Percentiles rank a stretch among this genome's conserved stretches.
These are phyloP conservation scores for Prototheca wickerhamii DNA, from an alignment of 163 green algal genomes.

Conservation along the genomic window DNA sequence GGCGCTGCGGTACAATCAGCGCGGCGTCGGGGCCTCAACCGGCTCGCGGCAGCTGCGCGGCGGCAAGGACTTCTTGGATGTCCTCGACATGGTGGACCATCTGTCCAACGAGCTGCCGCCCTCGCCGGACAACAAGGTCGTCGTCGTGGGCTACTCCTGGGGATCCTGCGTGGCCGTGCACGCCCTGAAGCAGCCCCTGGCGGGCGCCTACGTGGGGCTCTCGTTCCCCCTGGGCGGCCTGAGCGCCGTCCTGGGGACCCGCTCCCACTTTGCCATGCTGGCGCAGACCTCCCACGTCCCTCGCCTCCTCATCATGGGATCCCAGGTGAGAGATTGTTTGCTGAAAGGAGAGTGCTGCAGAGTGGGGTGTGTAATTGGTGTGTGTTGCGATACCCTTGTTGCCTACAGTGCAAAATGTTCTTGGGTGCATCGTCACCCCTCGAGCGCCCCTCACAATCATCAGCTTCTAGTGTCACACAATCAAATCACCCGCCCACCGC, in stretches of 20 bases:
- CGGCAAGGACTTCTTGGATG: constrained; percentile 8
- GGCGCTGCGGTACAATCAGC: constrained; percentile 7
- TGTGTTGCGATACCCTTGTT: neutral
- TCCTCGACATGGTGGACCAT: constrained; percentile 9
- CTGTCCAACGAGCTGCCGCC: constrained; percentile 4
- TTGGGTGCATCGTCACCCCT: too few species aligned
- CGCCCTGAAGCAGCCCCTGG: constrained; percentile 2
- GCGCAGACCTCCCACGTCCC: neutral
- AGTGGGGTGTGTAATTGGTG: neutral
- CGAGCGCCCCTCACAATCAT: too few species aligned
- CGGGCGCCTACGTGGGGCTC: constrained; percentile 7
- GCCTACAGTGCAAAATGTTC: too few species aligned
- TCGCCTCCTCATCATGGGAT: constrained; percentile 9
- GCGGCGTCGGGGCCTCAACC: neutral
- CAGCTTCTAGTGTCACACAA: too few species aligned
- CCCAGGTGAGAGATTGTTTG: neutral
- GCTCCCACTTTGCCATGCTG: neutral
- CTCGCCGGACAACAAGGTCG: neutral
- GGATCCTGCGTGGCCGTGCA: constrained; percentile 10
- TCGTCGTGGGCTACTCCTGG: constrained; percentile 12
- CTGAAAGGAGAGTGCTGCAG: neutral
- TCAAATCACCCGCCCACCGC: too few species aligned
- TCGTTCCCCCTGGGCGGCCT: constrained; percentile 11
- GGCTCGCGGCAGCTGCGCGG: constrained; percentile 1
- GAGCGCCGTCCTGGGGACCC: constrained; percentile 7